Conservation (phyloP, 1,284 basidiomycete genomes). For the Caloboletus inedulis region DNA sequence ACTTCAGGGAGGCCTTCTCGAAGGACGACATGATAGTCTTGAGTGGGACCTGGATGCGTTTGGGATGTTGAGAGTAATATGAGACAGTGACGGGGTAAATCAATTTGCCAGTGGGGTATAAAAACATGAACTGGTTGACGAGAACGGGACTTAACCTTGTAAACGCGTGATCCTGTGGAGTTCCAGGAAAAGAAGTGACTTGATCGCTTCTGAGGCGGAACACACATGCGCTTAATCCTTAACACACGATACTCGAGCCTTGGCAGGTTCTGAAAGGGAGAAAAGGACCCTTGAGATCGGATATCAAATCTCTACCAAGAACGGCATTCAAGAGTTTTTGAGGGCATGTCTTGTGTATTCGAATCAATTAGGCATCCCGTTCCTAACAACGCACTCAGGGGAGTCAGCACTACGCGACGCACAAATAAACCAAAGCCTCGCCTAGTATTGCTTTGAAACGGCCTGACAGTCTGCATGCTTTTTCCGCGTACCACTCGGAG, state of each 20-base stretch:
- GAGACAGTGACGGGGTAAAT: background rate
- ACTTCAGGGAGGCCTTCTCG: constrained; percentile 24
- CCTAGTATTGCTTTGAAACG: background rate
- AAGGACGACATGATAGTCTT: constrained; percentile 5
- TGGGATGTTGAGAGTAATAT: background rate
- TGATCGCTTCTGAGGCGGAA: constrained; percentile 6
- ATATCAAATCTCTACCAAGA: background rate
- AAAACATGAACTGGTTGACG: background rate
- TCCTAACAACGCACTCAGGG: background rate
- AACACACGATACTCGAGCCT: constrained; percentile 1
- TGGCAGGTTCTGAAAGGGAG: background rate
- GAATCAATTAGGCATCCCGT: background rate
- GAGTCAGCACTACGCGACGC: background rate
- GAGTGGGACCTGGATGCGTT: background rate
- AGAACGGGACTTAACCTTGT: background rate
- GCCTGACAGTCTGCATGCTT: background rate
- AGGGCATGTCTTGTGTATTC: background rate
- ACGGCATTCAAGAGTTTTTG: background rate
- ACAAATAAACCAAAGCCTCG: constrained; percentile 1
- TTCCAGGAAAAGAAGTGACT: background rate
- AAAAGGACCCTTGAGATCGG: background rate
- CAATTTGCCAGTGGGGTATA: background rate
- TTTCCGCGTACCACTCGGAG: background rate
- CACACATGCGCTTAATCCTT: background rate
- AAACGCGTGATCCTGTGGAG: background rate